Evolutionary conservation across 495 filamentous ascomycete species (phyloP).

Genomic region (Penicillium robsamsonii): DNA sequence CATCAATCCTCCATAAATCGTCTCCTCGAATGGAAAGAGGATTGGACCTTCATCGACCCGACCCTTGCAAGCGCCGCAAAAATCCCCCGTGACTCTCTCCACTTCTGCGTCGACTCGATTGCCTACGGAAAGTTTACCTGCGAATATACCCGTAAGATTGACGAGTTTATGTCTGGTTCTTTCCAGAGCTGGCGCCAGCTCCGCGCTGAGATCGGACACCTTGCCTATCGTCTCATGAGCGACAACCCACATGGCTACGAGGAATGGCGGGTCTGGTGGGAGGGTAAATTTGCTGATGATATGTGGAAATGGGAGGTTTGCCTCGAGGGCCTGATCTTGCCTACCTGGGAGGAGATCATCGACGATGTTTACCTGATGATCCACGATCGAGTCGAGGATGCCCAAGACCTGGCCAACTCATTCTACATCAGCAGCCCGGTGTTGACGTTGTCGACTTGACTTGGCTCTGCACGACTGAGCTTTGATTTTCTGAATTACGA

Average conservation of each 20-base stretch:
- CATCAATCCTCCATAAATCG: constrained; percentile 23
- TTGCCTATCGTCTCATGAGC: constrained; percentile 9
- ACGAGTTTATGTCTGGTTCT: constrained; percentile 8
- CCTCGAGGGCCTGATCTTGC: constrained; percentile 15
- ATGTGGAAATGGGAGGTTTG: constrained; percentile 30
- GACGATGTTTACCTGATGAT: constrained; percentile 25
- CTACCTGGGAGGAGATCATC: constrained; percentile 27
- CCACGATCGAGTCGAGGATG: constrained; percentile 25
- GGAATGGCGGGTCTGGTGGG: constrained; percentile 28
- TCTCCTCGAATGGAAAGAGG: constrained; percentile 22
- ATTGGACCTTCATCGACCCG: constrained; percentile 12
- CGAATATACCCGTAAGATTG: constrained; percentile 5
- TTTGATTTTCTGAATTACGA: background rate
- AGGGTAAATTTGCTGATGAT: constrained; percentile 14
- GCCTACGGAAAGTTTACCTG: constrained; percentile 17
- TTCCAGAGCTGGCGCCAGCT: constrained; percentile 12
- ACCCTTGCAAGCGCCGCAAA: constrained; percentile 22
- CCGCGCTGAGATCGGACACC: background rate
- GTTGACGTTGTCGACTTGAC: background rate
- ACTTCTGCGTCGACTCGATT: constrained; percentile 14
- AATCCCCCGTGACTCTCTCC: constrained; percentile 14
- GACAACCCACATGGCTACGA: constrained; percentile 8
- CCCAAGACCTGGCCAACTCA: constrained; percentile 3
- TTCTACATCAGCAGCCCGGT: constrained; percentile 4
- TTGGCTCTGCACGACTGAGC: too few species aligned